Evolutionary conservation across 2,329 filamentous ascomycete genomes (phyloP).

Genomic region (Paecilomyces variotii): DNA sequence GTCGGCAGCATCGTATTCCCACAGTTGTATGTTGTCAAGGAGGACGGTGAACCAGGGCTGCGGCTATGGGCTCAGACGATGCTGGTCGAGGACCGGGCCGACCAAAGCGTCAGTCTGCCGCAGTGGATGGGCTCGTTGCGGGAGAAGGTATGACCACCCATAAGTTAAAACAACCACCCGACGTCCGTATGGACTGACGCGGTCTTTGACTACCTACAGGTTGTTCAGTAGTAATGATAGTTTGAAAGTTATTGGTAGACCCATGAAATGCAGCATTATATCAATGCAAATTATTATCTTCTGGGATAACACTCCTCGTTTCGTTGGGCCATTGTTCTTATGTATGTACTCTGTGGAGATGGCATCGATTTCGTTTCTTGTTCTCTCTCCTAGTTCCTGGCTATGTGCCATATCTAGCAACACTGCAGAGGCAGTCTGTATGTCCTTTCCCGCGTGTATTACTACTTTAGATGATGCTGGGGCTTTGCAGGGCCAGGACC

Average conservation of each 20-base stretch:
- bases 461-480: background rate
- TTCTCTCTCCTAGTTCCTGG: background rate
- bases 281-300: background rate
- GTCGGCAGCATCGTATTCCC: slow-evolving; percentile 91
- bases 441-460: background rate
- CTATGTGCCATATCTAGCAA: background rate
- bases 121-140: slow-evolving; percentile 89
- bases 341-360: background rate
- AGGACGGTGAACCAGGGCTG: slow-evolving; percentile 91
- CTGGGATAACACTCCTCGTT: background rate
- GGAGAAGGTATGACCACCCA: slow-evolving; percentile 61
- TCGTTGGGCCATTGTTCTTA: background rate
- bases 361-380: background rate
- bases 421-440: background rate
- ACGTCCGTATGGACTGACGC: slow-evolving; percentile 1
- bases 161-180: slow-evolving; percentile 9
- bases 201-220: slow-evolving; percentile 12
- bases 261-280: slow-evolving; percentile 5
- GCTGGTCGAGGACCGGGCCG: slow-evolving; percentile 87
- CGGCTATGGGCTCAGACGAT: slow-evolving; percentile 96
- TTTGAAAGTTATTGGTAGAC: slow-evolving; percentile 8
- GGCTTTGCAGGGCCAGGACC: background rate
- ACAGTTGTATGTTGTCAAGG: slow-evolving; percentile 84
- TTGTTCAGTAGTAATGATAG: slow-evolving; percentile 23
- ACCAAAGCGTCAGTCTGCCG: slow-evolving; percentile 84